Base-by-base conservation (phyloP, 75 land plant species). In the Azolla pinnata region DNA sequence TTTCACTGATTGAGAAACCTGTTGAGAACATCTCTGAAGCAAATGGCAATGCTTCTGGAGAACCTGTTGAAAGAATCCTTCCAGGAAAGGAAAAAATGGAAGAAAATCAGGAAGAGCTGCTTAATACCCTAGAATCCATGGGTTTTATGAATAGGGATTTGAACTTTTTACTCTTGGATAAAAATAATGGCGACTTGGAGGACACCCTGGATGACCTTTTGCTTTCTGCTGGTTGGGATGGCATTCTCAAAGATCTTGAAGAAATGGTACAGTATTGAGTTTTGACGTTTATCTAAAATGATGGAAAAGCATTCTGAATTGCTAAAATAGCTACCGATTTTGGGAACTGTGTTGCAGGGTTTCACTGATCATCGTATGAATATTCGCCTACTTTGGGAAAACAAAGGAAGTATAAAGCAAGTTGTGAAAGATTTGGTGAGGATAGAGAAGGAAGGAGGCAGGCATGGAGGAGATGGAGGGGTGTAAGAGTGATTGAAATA, bases 391-490 rank as follows among this genome's bases (percentile, higher is more conserved):
- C 54, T 90, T 71, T 33, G 46, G 52, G 84, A 95, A 79, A 81
- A 95, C 59, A 76, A 72, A 24, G 91, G 99, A 26, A 89, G 91
- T 49, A 72, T 95, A 34, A 90, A 79, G 77, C 75, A 78, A 9
- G 97, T 73, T 33, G 97, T 95, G 38, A 73, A 90, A 77, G 99
- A 90, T 57, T 81, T 95, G 44, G 72, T 95, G 51, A 67, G 81
- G 62, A 89, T 80, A 40, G 82, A 86, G 67, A 87, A 82, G 63
- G 71, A 67, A 14, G 21, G 21, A 46, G 49, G n/a, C n/a, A n/a
- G n/a, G n/a, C n/a, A n/a, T n/a, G n/a, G n/a, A n/a, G n/a, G n/a
- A n/a, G n/a, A n/a, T n/a, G n/a, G n/a, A n/a, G n/a, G n/a, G n/a
- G n/a, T n/a, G n/a, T n/a, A n/a, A n/a, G n/a, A n/a, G n/a, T n/a